A percentile compares a stretch with the other conserved stretches of the same genome.
phyloP scores from a whole-genome alignment of 441 rosid genomes.

The Brassica hybrid region DNA sequence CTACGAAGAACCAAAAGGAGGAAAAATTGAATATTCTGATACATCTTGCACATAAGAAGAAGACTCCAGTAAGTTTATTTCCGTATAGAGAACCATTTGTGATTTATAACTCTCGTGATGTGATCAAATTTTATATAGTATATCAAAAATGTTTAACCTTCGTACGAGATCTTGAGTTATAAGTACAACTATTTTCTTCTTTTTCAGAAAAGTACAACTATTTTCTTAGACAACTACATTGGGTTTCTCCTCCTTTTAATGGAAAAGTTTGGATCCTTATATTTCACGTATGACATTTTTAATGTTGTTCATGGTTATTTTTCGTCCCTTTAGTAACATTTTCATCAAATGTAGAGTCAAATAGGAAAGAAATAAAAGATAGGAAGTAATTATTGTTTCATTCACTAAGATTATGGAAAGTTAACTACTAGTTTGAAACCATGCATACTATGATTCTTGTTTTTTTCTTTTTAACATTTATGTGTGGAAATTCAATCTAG shows the following conservation, averaged over 20 bases:
- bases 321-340: neutral
- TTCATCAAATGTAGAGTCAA: neutral
- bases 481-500: conserved; percentile 7
- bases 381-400: conserved; percentile 20
- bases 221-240: neutral
- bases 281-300: neutral
- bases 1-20: conserved; percentile 24
- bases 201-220: neutral
- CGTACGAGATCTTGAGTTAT: neutral
- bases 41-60: conserved; percentile 19
- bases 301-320: neutral
- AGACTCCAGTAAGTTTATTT: conserved; percentile 38
- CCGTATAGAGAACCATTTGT: neutral
- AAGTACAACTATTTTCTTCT: neutral
- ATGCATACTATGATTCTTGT: conserved; percentile 26
- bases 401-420: conserved; percentile 23
- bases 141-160: neutral
- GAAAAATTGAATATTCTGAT: conserved; percentile 5
- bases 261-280: neutral
- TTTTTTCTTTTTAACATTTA: neutral
- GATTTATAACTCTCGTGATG: neutral
- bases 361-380: neutral
- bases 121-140: conserved; percentile 3
- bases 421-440: conserved; percentile 24
- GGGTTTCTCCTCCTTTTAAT: neutral